Base-by-base conservation (phyloP, 1,284 basidiomycete species). In the Chalciporus sp. region DNA sequence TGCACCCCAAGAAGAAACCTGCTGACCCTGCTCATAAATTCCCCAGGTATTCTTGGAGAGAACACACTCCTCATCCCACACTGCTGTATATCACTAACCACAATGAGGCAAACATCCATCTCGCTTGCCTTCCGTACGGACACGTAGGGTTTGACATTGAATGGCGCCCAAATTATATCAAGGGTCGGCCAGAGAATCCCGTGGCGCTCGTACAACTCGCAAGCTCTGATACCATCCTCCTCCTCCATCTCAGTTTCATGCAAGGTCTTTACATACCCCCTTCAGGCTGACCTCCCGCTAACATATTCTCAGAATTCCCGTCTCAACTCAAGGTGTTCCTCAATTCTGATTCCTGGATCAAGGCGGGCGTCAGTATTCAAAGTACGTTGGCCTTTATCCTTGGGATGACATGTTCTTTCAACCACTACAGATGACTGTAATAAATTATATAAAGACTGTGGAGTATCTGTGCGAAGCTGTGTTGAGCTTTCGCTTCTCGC, bases 161-260 rank as follows among this genome's bases (percentile, higher is more conserved):
- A 68, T 91, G 88, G 88, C 80, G 78, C 56, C 88, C 88, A 0
- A 80, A 62, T 20, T 83, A 72, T 59, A 55, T 62, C 42, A 82
- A 80, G 60, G 81, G 83, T 14, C 63, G 69, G 19, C 62, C 68
- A 26, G 79, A 83, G 67, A 87, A 90, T 60, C 84, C 77, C 14
- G 83, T 88, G 27, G 83, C 89, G 3, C 74, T 91, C 16, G 75
- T 91, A 3, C 88, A 91, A 64, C 75, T 91, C 26, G 84, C 86
- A 4, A 81, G 75, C 55, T 63, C 71, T 7, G 65, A 80, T 7
- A 72, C 66, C 14, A 77, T 88, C 17, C 67, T 86, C 35, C 78
- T 91, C 4, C 67, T 90, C 8, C 89, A 91, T 58, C 61, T 91
- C 50, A 78, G 73, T 52, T 72, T 72, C 28, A 90, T 90, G 84